These are phyloP conservation scores for Mortierella sp. DNA, from an alignment of 371 early-diverging fungal species.

Conservation along the genomic window DNA sequence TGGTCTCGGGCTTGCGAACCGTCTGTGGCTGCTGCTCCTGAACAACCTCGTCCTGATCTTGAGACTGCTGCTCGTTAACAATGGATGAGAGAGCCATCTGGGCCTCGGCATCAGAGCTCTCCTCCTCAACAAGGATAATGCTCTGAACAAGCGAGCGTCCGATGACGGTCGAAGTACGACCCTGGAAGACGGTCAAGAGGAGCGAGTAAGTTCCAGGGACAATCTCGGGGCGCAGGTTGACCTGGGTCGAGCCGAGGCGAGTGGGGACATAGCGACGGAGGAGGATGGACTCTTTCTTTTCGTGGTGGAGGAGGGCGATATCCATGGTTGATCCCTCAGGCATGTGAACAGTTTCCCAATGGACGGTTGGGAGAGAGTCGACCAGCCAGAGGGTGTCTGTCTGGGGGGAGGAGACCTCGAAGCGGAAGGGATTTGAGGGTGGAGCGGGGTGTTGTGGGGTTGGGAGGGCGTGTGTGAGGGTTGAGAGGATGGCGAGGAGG, in stretches of 20 bases:
- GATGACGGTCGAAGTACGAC: slow-evolving; percentile 46
- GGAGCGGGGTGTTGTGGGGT: slow-evolving; percentile 30
- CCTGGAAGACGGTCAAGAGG: slow-evolving; percentile 49
- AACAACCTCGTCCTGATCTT: not conserved
- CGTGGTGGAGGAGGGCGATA: slow-evolving; percentile 48
- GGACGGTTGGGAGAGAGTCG: slow-evolving; percentile 40
- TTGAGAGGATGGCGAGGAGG: slow-evolving; percentile 26
- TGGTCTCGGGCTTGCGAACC: not conserved
- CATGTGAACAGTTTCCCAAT: slow-evolving; percentile 37
- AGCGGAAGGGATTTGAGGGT: slow-evolving; percentile 26
- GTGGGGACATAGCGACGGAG: slow-evolving; percentile 56
- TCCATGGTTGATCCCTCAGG: slow-evolving; percentile 47
- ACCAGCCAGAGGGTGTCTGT: slow-evolving; percentile 40
- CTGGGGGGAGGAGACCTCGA: slow-evolving; percentile 37
- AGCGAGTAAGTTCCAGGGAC: slow-evolving; percentile 46
- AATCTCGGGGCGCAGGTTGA: slow-evolving; percentile 41
- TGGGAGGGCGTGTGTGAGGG: slow-evolving; percentile 42
- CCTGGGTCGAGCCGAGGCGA: slow-evolving; percentile 30
- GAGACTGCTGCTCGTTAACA: not conserved
- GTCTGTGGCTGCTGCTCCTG: not conserved
- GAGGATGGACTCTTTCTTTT: slow-evolving; percentile 41
- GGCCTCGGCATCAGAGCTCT: slow-evolving; percentile 32
- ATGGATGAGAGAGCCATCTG: slow-evolving; percentile 10
- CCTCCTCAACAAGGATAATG: slow-evolving; percentile 37
- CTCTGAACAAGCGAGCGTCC: slow-evolving; percentile 49